phyloP scores from a whole-genome alignment of 805 yeast species.

The Wickerhamiella musiphila region DNA sequence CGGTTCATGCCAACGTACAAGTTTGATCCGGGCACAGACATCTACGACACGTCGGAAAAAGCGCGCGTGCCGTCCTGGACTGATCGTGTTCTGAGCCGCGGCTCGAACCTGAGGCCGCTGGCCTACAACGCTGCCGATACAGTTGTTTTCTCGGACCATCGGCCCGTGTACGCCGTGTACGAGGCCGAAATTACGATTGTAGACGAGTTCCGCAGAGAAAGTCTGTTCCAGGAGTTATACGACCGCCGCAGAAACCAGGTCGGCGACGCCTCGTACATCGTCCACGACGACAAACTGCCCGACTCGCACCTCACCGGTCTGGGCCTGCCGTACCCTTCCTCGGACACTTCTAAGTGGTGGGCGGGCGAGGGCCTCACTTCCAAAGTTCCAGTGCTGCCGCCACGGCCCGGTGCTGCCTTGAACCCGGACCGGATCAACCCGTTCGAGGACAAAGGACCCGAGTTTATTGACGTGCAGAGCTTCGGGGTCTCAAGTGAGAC shows the following conservation, averaged over 20 bases:
- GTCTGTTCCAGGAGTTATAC: constrained; percentile 41
- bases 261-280: constrained; percentile 17
- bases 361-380: constrained; percentile 58
- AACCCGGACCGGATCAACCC: constrained; percentile 58
- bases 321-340: constrained; percentile 75
- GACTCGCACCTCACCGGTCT: constrained; percentile 15
- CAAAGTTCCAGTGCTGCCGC: constrained; percentile 38
- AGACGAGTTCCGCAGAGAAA: constrained; percentile 42
- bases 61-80: constrained; percentile 95
- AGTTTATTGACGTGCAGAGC: constrained; percentile 25
- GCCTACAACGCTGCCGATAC: constrained; percentile 50
- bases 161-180: constrained; percentile 79
- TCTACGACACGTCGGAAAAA: constrained; percentile 79
- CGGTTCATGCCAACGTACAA: constrained; percentile 82
- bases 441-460: constrained; percentile 46
- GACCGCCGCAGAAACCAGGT: constrained; percentile 31
- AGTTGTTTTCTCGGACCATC: constrained; percentile 65
- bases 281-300: constrained; percentile 15
- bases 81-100: constrained; percentile 61
- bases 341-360: constrained; percentile 85
- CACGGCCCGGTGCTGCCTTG: constrained; percentile 29
- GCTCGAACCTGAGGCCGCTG: constrained; percentile 35
- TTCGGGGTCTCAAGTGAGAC: neutral
- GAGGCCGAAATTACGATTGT: constrained; percentile 47
- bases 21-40: constrained; percentile 66